Percentiles rank a stretch among this genome's conserved stretches.
These are phyloP conservation scores for Penicillium steckii DNA, from an alignment of 495 filamentous ascomycete genomes.

Conservation along the genomic window DNA sequence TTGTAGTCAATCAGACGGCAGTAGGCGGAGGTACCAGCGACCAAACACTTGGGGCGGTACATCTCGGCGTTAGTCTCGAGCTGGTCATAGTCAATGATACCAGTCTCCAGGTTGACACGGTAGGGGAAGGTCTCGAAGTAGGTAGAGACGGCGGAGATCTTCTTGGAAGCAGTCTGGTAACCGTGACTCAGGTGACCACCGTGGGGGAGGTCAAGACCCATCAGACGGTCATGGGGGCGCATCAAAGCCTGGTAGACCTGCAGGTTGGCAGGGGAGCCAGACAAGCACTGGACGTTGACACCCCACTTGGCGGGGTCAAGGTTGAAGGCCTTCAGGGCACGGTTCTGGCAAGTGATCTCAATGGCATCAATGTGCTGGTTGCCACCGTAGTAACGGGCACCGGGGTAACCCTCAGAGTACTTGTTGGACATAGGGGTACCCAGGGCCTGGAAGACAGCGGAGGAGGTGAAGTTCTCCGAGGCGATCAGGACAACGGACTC, in stretches of 20 bases:
- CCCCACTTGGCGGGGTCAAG: slow-evolving; percentile 89
- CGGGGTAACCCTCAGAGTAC: slow-evolving; percentile 98
- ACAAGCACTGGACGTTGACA: slow-evolving; percentile 96
- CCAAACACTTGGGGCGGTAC: slow-evolving; percentile 93
- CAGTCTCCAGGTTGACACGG: slow-evolving; percentile 85
- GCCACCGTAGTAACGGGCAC: slow-evolving; percentile 97
- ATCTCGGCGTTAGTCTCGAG: slow-evolving; percentile 90
- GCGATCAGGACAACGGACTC: slow-evolving; percentile 99
- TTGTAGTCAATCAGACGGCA: slow-evolving; percentile 97
- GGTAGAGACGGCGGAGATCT: slow-evolving; percentile 91
- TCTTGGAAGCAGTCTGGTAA: slow-evolving; percentile 90
- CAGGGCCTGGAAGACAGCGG: slow-evolving; percentile 92
- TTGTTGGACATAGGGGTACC: slow-evolving; percentile 99
- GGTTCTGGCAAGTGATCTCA: slow-evolving; percentile 92
- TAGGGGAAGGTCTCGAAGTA: slow-evolving; percentile 97
- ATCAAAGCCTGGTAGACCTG: slow-evolving; percentile 99
- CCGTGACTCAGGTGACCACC: slow-evolving; percentile 98
- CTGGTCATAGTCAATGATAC: slow-evolving; percentile 94
- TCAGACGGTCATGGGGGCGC: slow-evolving; percentile 91
- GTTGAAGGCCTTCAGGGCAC: slow-evolving; percentile 89
- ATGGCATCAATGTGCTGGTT: slow-evolving; percentile 98
- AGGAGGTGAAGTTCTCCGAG: slow-evolving; percentile 98
- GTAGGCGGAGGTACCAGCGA: slow-evolving; percentile 98
- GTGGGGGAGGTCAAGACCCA: slow-evolving; percentile 97
- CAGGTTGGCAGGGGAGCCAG: slow-evolving; percentile 86